phyloP scores from a whole-genome alignment of 1,139 yeast species.

The Spathaspora sp. region DNA sequence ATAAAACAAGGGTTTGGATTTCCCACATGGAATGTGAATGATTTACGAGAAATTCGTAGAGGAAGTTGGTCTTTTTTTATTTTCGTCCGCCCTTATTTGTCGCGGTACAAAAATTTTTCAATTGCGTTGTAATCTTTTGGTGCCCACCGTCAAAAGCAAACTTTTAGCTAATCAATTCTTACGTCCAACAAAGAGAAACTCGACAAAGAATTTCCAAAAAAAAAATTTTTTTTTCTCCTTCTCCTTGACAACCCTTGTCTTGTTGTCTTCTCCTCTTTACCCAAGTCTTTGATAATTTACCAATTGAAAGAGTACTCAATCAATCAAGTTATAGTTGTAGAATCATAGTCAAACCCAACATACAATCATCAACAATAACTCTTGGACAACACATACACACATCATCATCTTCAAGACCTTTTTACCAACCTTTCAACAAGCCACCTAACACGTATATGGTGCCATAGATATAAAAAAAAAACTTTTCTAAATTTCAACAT shows the following conservation, averaged over 20 bases:
- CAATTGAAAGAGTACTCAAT: background rate
- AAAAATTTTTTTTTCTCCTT: background rate
- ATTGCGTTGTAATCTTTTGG: background rate
- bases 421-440: background rate
- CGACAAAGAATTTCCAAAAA: background rate
- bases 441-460: background rate
- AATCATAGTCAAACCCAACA: background rate
- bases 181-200: background rate
- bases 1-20: background rate
- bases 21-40: background rate
- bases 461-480: too few species aligned
- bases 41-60: background rate
- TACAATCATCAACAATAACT: background rate
- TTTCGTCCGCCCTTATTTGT: background rate
- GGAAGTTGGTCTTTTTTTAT: background rate
- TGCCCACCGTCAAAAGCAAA: too few species aligned
- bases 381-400: background rate
- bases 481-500: background rate
- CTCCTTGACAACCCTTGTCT: background rate
- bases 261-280: background rate
- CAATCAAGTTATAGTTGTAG: conserved; percentile 1
- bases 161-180: background rate
- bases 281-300: background rate
- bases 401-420: background rate
- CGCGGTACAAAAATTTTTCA: background rate